Percentiles rank a stretch among this genome's conserved stretches.
Evolutionary conservation across 2,329 filamentous ascomycete genomes (phyloP).

Genomic region (Claviceps pusilla): DNA sequence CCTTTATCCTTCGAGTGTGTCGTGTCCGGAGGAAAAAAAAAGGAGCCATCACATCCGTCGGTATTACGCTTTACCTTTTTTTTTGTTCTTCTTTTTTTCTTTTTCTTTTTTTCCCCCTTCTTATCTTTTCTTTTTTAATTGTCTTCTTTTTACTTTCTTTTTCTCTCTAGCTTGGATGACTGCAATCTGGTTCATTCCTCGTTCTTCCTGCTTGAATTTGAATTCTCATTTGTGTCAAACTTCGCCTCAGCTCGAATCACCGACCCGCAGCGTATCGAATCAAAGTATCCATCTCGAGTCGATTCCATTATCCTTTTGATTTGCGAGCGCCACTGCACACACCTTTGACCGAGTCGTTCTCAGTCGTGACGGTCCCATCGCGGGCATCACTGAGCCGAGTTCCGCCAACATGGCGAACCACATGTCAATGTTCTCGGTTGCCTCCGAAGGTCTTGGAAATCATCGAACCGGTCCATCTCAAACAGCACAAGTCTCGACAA

Average conservation of each 20-base stretch:
- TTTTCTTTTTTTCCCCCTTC: background rate
- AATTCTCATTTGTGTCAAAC: background rate
- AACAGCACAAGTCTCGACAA: conserved; percentile 74
- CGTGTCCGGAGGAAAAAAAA: background rate
- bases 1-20: background rate
- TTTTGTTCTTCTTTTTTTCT: background rate
- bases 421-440: conserved; percentile 55
- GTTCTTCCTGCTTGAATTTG: background rate
- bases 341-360: background rate
- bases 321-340: background rate
- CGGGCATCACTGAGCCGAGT: conserved; percentile 16
- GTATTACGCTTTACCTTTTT: background rate
- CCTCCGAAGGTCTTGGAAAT: conserved; percentile 46
- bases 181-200: background rate
- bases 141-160: background rate
- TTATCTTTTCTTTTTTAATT: too few relatives aligned
- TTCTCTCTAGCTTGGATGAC: background rate
- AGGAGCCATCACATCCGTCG: background rate
- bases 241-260: background rate
- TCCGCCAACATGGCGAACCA: conserved; percentile 39
- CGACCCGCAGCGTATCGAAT: background rate
- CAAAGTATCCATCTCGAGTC: background rate
- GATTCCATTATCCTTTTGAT: background rate
- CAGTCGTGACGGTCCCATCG: conserved; percentile 24
- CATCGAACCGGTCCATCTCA: conserved; percentile 47